Evolutionary conservation across 1,284 basidiomycete genomes (phyloP), one percentile per base, ranked within the genome.

Genomic region (Ganoderma boninense): DNA sequence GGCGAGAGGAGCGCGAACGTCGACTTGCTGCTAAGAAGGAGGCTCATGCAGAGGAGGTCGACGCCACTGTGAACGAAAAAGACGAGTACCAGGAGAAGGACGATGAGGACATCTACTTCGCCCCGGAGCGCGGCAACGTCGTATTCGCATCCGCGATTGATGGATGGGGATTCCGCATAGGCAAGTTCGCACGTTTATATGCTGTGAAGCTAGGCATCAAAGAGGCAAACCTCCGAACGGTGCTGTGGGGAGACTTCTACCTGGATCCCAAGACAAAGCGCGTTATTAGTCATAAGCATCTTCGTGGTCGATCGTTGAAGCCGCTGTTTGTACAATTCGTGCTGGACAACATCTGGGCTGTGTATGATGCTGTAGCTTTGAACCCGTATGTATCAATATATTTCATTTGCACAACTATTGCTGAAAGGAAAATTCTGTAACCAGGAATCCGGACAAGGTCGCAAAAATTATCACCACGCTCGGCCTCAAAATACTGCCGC

Each of bases 241-340:
- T 97, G 8, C 85, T 99, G 1, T 99, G 98, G 98, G 98, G 98
- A 1, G 97, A 99, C 81, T 99, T 93, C 81, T 99, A 95, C 83
- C 87, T 99, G 68, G 98, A 99, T 80, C 95, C 97, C 0, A 99
- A 99, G 85, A 94, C 94, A 64, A 99, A 98, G 83, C 89, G 92
- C 71, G 95, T 99, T 29, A 92, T 99, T 77, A 95, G 93, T 74
- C 87, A 96, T 79, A 98, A 97, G 82, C 95, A 97, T 81, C 87
- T 97, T 68, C 90, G 90, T 72, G 95, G 95, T 23, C 89, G 96
- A 32, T 87, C 89, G 42, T 83, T 99, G 77, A 99, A 99, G 84
- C 96, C 97, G n/a, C 87, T 99, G 64, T 99, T 99, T 79, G 98
- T 99, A 5, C 97, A 99, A 82, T 98, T 99, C 77, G 93, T 99